Evolutionary conservation across 2,329 filamentous ascomycete genomes (phyloP), one percentile per base, ranked within the genome.

Genomic region (Proliferodiscus dingleyae): DNA sequence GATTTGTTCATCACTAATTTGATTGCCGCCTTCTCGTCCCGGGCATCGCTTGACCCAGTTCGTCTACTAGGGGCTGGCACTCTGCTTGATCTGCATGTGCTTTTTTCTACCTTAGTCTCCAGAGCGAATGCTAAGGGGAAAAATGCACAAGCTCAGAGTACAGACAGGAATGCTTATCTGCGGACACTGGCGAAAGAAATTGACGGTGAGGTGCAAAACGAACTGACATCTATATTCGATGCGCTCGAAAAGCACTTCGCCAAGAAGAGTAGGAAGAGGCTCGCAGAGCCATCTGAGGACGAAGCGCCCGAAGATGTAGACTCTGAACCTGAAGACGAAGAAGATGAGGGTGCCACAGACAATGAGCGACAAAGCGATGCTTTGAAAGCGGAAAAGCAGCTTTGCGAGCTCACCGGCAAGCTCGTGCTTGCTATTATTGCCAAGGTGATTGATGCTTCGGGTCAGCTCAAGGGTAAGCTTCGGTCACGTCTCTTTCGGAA

Each of bases 381-480:
- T 46, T 75, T 96, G 26, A 75, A 90, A 47, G 82, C 89, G 0
- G 93, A 97, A 66, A 85, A 91, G 62, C 80, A 83, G 16, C 76
- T 97, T 1, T 97, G 91, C 66, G 85, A 91, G 58, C 73, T 96
- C 21, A 83, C 90, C 0, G 85, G 82, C 51, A 94, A 93, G 63
- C 79, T 95, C 34, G 86, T 96, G 29, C 77, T 95, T 33, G 85
- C 84, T 10, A 81, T 95, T 18, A 72, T 86, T 8, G 87, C 83
- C 16, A 81, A 81, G 43, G 80, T 89, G 32, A 72, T 96, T 41
- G 89, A 94, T 61, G 69, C 73, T 33, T 72, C 70, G 1, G 80
- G 78, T 5, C 68, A 75, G 9, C 69, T 78, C 23, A 75, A 75
- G 7, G 81, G 80, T 23, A 80, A 78, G 61, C 74, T 95, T 28